Percentiles rank a stretch among this genome's conserved stretches.
Evolutionary conservation across 371 early-diverging fungal species (phyloP).

Genomic region (Apophysomyces trapeziformis): DNA sequence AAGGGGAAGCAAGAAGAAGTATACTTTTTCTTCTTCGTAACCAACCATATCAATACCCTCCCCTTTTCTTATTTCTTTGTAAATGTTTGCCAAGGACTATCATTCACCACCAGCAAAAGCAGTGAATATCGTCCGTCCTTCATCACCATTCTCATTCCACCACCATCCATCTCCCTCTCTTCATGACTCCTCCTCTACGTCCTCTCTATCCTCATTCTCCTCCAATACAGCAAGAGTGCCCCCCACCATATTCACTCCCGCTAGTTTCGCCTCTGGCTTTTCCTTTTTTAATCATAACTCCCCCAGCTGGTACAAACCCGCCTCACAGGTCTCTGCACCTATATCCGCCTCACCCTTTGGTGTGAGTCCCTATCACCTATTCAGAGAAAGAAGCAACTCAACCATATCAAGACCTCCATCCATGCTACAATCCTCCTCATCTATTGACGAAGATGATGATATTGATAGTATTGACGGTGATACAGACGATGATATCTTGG

Average conservation of each 20-base stretch:
- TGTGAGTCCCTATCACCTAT: neutral
- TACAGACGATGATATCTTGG: slow-evolving; percentile 21
- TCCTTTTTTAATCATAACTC: slow-evolving; percentile 9
- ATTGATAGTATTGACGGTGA: slow-evolving; percentile 28
- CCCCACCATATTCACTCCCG: slow-evolving; percentile 7
- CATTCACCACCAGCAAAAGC: slow-evolving; percentile 10
- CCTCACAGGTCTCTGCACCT: slow-evolving; percentile 9
- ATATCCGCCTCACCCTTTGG: slow-evolving; percentile 1
- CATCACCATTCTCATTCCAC: slow-evolving; percentile 8
- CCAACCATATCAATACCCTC: neutral
- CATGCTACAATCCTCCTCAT: neutral
- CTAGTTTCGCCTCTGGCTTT: slow-evolving; percentile 8
- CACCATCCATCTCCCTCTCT: neutral
- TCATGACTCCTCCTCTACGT: slow-evolving; percentile 4
- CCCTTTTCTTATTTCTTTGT: neutral
- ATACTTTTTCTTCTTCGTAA: neutral
- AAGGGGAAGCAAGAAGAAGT: neutral
- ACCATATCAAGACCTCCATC: slow-evolving; percentile 6
- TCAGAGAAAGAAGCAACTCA: slow-evolving; percentile 1
- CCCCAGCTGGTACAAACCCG: slow-evolving; percentile 11
- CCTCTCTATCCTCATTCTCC: slow-evolving; percentile 3
- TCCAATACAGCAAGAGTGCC: neutral
- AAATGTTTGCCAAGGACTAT: slow-evolving; percentile 7
- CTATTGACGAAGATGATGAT: slow-evolving; percentile 15
- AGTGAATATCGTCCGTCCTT: slow-evolving; percentile 10